Evolutionary conservation across 768 basidiomycete species (phyloP).

Genomic region (Megacollybia marginata): DNA sequence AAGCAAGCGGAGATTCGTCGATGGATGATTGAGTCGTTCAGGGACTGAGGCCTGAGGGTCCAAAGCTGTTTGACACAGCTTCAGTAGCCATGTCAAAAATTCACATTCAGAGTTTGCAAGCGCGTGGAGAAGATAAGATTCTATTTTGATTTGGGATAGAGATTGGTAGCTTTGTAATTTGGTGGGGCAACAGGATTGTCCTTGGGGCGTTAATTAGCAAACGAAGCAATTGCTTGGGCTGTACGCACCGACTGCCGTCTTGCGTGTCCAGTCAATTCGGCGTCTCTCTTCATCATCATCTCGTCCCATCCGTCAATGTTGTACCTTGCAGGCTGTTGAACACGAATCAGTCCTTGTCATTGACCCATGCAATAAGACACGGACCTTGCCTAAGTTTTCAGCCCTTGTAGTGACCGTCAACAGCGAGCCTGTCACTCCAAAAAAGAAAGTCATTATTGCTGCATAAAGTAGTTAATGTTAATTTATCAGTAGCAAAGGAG

Average conservation of each 20-base stretch:
- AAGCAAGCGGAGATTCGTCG: conserved; percentile 9
- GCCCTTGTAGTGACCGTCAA: conserved; percentile 69
- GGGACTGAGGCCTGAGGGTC: too few species aligned
- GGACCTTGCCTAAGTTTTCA: conserved; percentile 89
- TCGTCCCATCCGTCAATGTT: conserved; percentile 86
- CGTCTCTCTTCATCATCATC: conserved; percentile 94
- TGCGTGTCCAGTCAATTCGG: conserved; percentile 75
- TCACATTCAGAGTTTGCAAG: too few species aligned
- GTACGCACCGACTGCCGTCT: conserved; percentile 77
- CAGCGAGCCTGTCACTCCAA: conserved; percentile 85
- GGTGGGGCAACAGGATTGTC: conserved; percentile 61
- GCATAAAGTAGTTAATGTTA: conserved; percentile 3
- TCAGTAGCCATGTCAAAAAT: too few species aligned
- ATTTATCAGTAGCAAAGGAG: conserved; percentile 1
- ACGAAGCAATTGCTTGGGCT: background rate
- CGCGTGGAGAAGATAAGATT: background rate
- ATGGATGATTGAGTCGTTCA: background rate
- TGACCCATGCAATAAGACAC: background rate
- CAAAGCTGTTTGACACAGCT: too few species aligned
- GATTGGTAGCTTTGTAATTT: conserved; percentile 64
- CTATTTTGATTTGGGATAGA: conserved; percentile 28
- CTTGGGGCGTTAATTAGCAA: conserved; percentile 26
- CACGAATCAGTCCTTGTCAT: background rate
- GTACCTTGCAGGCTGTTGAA: conserved; percentile 69
- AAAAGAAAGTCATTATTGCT: conserved; percentile 85